These are phyloP conservation scores for Boletus hoseneyae DNA, from an alignment of 1,284 basidiomycete species.

Conservation along the genomic window DNA sequence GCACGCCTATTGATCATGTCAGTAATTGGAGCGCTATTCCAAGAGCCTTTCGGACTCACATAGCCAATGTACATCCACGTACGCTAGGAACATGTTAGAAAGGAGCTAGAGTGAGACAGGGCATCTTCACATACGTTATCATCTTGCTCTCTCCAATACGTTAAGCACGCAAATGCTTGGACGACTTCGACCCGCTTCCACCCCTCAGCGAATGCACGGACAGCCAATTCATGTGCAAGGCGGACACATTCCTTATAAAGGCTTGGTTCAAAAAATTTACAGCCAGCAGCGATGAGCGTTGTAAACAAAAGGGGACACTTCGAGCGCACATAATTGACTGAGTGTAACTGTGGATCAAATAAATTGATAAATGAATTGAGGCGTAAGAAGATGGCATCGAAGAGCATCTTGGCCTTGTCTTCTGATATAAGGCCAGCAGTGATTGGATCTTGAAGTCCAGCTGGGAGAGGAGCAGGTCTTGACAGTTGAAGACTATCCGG, in stretches of 20 bases:
- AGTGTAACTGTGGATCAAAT: constrained; percentile 76
- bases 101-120: constrained; percentile 9
- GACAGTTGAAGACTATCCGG: constrained; percentile 34
- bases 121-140: constrained; percentile 54
- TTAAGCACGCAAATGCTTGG: constrained; percentile 80
- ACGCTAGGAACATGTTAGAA: constrained; percentile 43
- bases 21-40: constrained; percentile 5
- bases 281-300: constrained; percentile 75
- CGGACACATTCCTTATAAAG: constrained; percentile 64
- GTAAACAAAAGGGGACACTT: constrained; percentile 79
- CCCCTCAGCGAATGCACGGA: constrained; percentile 72
- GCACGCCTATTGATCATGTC: constrained; percentile 52
- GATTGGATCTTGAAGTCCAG: constrained; percentile 60
- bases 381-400: constrained; percentile 72
- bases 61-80: constrained; percentile 85
- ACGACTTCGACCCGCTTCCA: constrained; percentile 79
- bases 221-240: constrained; percentile 65
- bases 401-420: constrained; percentile 61
- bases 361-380: constrained; percentile 84
- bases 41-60: constrained; percentile 39
- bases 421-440: constrained; percentile 64
- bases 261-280: constrained; percentile 78
- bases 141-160: constrained; percentile 84
- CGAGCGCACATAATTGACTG: constrained; percentile 67
- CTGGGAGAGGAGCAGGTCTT: constrained; percentile 35